Percentiles rank a stretch among this genome's conserved stretches.
Conservation (phyloP, 1,284 basidiomycete species). For the Cutaneotrichosporon dermatis region DNA sequence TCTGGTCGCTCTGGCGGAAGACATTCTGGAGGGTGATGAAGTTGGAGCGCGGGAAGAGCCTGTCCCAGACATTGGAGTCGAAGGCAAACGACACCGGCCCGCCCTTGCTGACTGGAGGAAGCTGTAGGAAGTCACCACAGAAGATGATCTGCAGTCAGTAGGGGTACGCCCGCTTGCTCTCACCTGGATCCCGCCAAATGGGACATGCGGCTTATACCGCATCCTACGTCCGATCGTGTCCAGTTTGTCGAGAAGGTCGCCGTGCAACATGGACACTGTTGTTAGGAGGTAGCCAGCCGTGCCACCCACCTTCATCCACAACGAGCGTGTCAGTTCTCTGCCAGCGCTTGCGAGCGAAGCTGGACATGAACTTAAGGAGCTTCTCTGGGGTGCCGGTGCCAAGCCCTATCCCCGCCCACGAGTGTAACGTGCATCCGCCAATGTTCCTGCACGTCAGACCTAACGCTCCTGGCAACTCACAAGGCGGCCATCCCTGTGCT, state of each 20-base stretch:
- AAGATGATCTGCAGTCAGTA: slow-evolving; percentile 57
- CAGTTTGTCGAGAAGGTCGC: slow-evolving; percentile 73
- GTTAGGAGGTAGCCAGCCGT: not conserved
- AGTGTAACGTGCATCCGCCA: slow-evolving; percentile 59
- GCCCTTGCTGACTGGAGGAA: slow-evolving; percentile 70
- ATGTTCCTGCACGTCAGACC: slow-evolving; percentile 52
- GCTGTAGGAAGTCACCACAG: slow-evolving; percentile 49
- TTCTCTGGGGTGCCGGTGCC: slow-evolving; percentile 47
- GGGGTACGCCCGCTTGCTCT: slow-evolving; percentile 9
- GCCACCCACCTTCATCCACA: slow-evolving; percentile 63
- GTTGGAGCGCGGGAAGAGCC: slow-evolving; percentile 20
- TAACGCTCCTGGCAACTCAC: slow-evolving; percentile 19
- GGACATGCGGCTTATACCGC: slow-evolving; percentile 27
- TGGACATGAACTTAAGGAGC: slow-evolving; percentile 50
- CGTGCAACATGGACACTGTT: slow-evolving; percentile 60
- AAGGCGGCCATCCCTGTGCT: slow-evolving; percentile 56
- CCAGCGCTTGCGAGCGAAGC: slow-evolving; percentile 55
- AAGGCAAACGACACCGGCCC: slow-evolving; percentile 33
- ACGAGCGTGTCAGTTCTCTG: slow-evolving; percentile 55
- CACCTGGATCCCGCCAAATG: slow-evolving; percentile 90
- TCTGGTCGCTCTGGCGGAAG: slow-evolving; percentile 59
- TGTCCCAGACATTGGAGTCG: slow-evolving; percentile 31
- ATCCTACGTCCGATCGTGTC: slow-evolving; percentile 59
- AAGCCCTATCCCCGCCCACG: slow-evolving; percentile 56
- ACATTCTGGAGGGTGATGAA: slow-evolving; percentile 63